Evolutionary conservation across 2,329 filamentous ascomycete genomes (phyloP), one percentile per base, ranked within the genome.

Genomic region (Ceratocystis cubensis): DNA sequence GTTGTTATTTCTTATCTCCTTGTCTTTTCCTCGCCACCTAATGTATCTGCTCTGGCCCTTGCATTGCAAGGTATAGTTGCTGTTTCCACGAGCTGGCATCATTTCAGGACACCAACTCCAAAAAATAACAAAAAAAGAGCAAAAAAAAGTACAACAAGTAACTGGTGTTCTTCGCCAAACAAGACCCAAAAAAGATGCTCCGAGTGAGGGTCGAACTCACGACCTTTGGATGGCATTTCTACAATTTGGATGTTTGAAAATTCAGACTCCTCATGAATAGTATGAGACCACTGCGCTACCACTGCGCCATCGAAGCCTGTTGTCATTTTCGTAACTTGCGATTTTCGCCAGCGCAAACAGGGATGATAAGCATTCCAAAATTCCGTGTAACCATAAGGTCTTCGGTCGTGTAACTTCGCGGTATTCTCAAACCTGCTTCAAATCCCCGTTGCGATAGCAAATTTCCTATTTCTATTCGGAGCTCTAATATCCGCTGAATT

Each of bases 141-240:
- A 13, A 1, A 33, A 10, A 8, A 20, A 37, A 33, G 7, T 8
- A 4, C 25, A 17, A 20, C 17, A 56, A 56, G 7, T 56, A 22
- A 8, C 50, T 8, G 13, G 7, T 15, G 20, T 28, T 56, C 50
- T 56, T 56, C 22, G 20, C 50, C 25, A 15, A 48, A 25, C 8
- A 59, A 61, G 4, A 15, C 0, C 10, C 57, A 61, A 44, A 63
- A 66, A 57, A 61, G 20, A 66, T 69, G 68, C 66, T 66, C 68
- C 66, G 66, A 66, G 66, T 69, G 68, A 68, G 68, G 66, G 64
- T 68, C 68, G 68, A 68, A 69, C 68, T 69, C 68, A 66, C 66
- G 66, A 68, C 66, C 68, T 69, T 67, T 66, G 66, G 66, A 69
- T 69, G 66, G 64, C 64, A 68, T 59, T 63, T 68, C 25, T 53